These are phyloP conservation scores for Cronartium quercuum DNA, from an alignment of 1,284 basidiomycete species.

Conservation along the genomic window DNA sequence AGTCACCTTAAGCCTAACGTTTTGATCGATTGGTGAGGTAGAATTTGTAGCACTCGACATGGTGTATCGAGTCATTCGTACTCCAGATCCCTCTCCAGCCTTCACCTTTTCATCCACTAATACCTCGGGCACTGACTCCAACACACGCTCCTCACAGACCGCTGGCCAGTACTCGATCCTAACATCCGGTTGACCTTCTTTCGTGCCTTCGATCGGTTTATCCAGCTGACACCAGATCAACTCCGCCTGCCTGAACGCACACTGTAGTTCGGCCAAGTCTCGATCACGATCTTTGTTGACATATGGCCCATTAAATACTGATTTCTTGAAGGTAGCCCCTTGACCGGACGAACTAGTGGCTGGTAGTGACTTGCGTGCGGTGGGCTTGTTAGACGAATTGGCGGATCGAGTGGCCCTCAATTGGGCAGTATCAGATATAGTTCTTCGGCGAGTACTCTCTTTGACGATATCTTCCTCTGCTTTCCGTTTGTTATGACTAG, in stretches of 20 bases:
- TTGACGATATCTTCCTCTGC: conserved; percentile 33
- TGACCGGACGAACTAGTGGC: conserved; percentile 43
- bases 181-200: conserved; percentile 49
- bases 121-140: conserved; percentile 4
- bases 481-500: conserved; percentile 33
- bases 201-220: conserved; percentile 53
- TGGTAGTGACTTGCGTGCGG: conserved; percentile 38
- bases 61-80: not conserved
- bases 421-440: conserved; percentile 41
- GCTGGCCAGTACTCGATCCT: conserved; percentile 65
- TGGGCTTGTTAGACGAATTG: not conserved
- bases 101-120: not conserved
- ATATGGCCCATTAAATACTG: conserved; percentile 41
- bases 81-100: not conserved
- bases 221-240: conserved; percentile 65
- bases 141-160: conserved; percentile 52
- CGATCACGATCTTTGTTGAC: conserved; percentile 40
- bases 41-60: not conserved
- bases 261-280: conserved; percentile 52
- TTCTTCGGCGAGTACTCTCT: conserved; percentile 1
- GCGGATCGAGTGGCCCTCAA: conserved; percentile 43
- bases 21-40: not conserved
- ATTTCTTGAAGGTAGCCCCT: conserved; percentile 22
- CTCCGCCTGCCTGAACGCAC: conserved; percentile 62
- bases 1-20: conserved; percentile 28